Conservation (phyloP, 1,284 basidiomycete species). For the Sphagnurus paluster region DNA sequence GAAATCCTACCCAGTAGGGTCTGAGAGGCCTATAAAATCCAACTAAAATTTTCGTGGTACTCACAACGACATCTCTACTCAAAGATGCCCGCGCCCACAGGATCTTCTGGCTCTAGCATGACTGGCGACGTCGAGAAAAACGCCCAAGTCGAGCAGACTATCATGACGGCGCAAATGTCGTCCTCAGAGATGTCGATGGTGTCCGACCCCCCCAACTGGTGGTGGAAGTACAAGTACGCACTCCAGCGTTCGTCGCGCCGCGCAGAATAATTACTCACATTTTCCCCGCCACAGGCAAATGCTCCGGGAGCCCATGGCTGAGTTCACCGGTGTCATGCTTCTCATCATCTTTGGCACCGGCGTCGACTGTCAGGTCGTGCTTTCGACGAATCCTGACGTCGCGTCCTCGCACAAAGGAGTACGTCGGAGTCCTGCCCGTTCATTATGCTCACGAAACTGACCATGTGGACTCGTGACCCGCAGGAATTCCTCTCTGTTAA, state of each 20-base stretch:
- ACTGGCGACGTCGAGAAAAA: background rate
- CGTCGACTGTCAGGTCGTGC: slow-evolving; percentile 59
- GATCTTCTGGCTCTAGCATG: background rate
- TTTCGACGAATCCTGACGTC: slow-evolving; percentile 52
- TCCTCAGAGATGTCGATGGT: background rate
- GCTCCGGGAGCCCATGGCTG: slow-evolving; percentile 63
- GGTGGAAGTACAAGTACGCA: slow-evolving; percentile 50
- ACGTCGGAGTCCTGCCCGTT: slow-evolving; percentile 3
- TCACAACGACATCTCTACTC: background rate
- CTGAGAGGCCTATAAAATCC: too few species aligned
- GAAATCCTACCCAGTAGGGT: too few species aligned
- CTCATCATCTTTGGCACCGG: slow-evolving; percentile 63
- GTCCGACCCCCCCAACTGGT: slow-evolving; percentile 41
- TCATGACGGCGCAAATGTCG: background rate
- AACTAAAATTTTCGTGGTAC: background rate
- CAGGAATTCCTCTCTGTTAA: slow-evolving; percentile 56
- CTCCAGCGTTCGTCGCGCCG: background rate
- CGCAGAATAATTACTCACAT: background rate
- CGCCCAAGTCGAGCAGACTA: background rate
- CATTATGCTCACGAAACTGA: slow-evolving; percentile 25
- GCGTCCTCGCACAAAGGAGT: slow-evolving; percentile 58
- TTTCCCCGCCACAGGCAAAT: slow-evolving; percentile 13
- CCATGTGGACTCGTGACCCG: too few species aligned
- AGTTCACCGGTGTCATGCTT: slow-evolving; percentile 66
- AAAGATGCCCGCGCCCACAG: background rate